phyloP scores from a whole-genome alignment of 306 rosid genomes.

The Begonia loranthoides region DNA sequence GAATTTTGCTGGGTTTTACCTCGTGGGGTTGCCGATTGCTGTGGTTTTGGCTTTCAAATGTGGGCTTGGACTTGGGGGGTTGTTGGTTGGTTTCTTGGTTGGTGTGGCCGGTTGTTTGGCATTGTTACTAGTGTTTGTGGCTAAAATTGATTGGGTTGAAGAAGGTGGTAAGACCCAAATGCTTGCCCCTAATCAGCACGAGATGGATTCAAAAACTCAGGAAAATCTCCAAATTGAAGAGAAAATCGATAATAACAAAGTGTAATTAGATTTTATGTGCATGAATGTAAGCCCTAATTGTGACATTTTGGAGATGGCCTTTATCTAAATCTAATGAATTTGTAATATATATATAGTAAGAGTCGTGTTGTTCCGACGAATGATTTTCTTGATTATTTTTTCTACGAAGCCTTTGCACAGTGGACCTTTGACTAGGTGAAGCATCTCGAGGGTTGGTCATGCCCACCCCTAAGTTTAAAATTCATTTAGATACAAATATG shows the following conservation, averaged over 20 bases:
- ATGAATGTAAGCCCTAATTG: too few species aligned
- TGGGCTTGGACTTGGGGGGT: slow-evolving; percentile 47
- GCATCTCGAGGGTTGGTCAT: too few species aligned
- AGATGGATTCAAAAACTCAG: slow-evolving; percentile 12
- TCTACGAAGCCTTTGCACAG: too few species aligned
- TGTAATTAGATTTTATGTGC: too few species aligned
- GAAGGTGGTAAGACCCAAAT: slow-evolving; percentile 52
- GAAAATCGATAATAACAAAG: background rate
- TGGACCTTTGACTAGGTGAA: too few species aligned
- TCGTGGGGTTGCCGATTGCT: slow-evolving; percentile 59
- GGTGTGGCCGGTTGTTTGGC: slow-evolving; percentile 35
- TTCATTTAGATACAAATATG: too few species aligned
- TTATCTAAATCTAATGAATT: too few species aligned
- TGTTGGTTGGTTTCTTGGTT: slow-evolving; percentile 44
- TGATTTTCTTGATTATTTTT: too few species aligned
- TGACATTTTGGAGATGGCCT: too few species aligned
- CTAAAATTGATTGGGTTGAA: slow-evolving; percentile 42
- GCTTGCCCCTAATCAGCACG: slow-evolving; percentile 13
- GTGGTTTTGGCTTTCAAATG: slow-evolving; percentile 54
- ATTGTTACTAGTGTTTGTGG: slow-evolving; percentile 29
- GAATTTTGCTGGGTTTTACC: slow-evolving; percentile 63
- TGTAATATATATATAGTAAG: too few species aligned
- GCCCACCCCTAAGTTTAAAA: too few species aligned
- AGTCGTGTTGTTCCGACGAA: too few species aligned
- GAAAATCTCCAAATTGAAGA: slow-evolving; percentile 12